Evolutionary conservation across 1,284 basidiomycete genomes (phyloP).

Genomic region (Spongiforma sp.): DNA sequence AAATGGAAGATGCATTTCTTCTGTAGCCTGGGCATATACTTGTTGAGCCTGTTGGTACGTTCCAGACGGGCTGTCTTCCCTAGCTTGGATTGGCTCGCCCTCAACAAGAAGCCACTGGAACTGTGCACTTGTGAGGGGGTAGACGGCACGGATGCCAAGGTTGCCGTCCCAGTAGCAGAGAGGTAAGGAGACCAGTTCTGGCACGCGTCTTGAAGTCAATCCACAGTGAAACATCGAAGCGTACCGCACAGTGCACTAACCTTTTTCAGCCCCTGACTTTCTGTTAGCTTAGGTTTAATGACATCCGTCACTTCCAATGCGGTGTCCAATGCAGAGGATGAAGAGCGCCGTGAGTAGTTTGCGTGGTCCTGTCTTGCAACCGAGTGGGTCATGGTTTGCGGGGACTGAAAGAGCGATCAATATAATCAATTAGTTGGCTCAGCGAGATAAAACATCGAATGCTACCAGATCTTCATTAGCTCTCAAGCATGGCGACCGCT

Average conservation of each 20-base stretch:
- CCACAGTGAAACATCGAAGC: neutral
- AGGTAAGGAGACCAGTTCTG: neutral
- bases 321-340: neutral
- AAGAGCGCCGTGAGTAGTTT: neutral
- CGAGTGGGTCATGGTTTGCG: neutral
- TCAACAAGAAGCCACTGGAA: neutral
- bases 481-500: neutral
- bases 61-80: neutral
- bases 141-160: neutral
- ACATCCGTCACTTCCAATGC: neutral
- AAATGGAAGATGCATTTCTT: slow-evolving; percentile 1
- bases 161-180: neutral
- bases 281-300: neutral
- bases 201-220: neutral
- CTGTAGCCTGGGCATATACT: neutral
- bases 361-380: neutral
- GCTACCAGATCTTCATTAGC: neutral
- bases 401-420: neutral
- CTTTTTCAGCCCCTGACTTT: neutral
- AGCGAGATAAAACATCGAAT: neutral
- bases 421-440: neutral
- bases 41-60: neutral
- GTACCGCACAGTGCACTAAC: neutral
- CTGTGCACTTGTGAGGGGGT: neutral
- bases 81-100: neutral